Evolutionary conservation across 306 rosid species (phyloP), one percentile per base, ranked within the genome.

Genomic region (Prunus padus): DNA sequence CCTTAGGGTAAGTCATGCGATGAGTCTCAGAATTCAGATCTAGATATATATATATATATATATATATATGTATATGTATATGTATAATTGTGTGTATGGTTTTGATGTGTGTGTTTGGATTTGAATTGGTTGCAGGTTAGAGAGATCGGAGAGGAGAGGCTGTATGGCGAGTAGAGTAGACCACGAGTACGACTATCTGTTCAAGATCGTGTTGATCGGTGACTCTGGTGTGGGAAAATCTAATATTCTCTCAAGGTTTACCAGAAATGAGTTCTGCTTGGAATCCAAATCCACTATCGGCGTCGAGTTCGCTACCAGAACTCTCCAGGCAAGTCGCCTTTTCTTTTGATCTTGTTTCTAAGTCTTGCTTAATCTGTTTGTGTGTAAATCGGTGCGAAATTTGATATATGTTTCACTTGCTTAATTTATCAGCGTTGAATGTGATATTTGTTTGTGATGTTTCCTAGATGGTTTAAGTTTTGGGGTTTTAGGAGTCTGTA

Each of bases 201-300:
- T 95, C 85, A 92, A 95, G 98, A 95, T 92, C 89, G 98, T 92
- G 65, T 76, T 95, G 93, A 95, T 92, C 85, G 98, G 97, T 8
- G 97, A 95, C 84, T 95, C 98, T 18, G 98, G 98, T 14, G 98
- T 95, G 0, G 98, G 98, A 1, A 95, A 95, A 84, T 95, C 98
- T 55, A 95, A 95, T 86, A 95, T 95, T 79, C 97, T 95, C 46
- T 95, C 98, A 20, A 87, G 98, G 90, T 95, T 89, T 74, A 95
- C 99, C 16, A 87, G 99, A 66, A 92, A 92, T n/a, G 99, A 95
- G 86, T 95, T 95, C 57, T 95, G 99, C 79, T 85, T 95, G 89
- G 97, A 95, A 77, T 95, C 97, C 66, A 95, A 92, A 86, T 95
- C 99, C 64, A 95, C 99, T 22, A 95, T 92, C 66, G 99, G 99